Base-by-base conservation (phyloP, 2,329 filamentous ascomycete genomes). In the Mycosphaerella sp. region DNA sequence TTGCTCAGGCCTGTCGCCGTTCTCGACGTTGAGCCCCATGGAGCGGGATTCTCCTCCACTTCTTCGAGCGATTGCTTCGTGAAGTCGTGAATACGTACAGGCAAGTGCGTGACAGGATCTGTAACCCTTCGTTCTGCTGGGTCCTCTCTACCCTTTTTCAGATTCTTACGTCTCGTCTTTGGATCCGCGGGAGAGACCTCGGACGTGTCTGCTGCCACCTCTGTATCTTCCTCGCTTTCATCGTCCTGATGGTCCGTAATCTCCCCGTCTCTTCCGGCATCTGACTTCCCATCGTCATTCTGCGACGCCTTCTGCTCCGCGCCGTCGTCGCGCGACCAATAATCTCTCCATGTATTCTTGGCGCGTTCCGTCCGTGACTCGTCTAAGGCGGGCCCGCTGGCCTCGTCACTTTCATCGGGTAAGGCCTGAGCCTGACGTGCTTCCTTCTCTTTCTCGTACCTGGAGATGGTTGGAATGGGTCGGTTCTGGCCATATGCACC, bases 51-150 rank as follows among this genome's bases (percentile, higher is more conserved):
- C 64, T 78, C 71, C 34, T 72, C 67, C 23, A 73, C 69, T 48
- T 69, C 67, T 56, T 78, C 72, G 32, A 88, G 72, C 49, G 85
- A 82, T 39, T 81, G 78, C 29, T 78, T 75, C 0, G 84, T 87
- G 62, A 83, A 83, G 64, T 88, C 85, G 64, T 86, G 82, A 36
- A 87, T 84, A 36, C 72, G 74, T 45, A 87, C 77, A 1, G 84
- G 84, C 2, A 88, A 74, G 69, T 88, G 85, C 1, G 85, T 89
- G 39, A 88, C 78, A 0, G 85, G 85, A 63, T 89, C 85, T 1
- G 84, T 88, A 45, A 88, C 85, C 65, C 85, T 77, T 55, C 78
- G 73, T 54, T 77, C 75, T 26, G 76, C 74, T 31, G 74, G 70
- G 54, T 77, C 74, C 31, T 74, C 70, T 44, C 68, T 72, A 55